A percentile compares a stretch with the other conserved stretches of the same genome.
Conservation (phyloP, 371 early-diverging fungal species). For the Smittium culicis region DNA sequence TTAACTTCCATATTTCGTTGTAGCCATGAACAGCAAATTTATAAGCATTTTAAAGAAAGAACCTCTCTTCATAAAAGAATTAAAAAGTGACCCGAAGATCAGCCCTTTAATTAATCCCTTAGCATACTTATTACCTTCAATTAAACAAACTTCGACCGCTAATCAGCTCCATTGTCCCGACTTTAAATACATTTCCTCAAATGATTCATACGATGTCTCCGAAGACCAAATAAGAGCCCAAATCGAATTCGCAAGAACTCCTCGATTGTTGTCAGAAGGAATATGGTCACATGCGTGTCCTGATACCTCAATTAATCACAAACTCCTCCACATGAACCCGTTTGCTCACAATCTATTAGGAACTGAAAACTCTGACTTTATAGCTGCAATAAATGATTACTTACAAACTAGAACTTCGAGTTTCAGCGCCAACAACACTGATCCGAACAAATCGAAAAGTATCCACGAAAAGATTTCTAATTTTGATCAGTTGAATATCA, state of each 20-base stretch:
- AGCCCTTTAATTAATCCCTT: no score
- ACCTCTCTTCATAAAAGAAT: background rate
- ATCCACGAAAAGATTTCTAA: no score
- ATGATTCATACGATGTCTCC: background rate
- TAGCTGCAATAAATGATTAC: background rate
- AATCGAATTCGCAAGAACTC: background rate
- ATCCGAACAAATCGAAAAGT: no score
- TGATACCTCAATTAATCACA: background rate
- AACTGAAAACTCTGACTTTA: background rate
- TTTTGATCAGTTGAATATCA: no score
- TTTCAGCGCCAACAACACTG: no score
- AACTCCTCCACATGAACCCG: background rate
- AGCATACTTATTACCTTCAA: no score
- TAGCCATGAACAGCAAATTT: background rate
- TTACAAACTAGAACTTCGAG: no score
- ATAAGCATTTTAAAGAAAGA: background rate
- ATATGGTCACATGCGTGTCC: slow-evolving; percentile 4
- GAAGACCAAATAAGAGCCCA: background rate
- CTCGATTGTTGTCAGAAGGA: background rate
- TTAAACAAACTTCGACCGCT: no score
- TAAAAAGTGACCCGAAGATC: no score
- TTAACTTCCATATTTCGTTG: no score
- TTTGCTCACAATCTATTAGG: background rate
- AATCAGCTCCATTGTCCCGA: no score
- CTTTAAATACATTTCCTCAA: no score